These are phyloP conservation scores for Suhomyces wounanorum DNA, from an alignment of 1,139 yeast genomes.

Conservation along the genomic window DNA sequence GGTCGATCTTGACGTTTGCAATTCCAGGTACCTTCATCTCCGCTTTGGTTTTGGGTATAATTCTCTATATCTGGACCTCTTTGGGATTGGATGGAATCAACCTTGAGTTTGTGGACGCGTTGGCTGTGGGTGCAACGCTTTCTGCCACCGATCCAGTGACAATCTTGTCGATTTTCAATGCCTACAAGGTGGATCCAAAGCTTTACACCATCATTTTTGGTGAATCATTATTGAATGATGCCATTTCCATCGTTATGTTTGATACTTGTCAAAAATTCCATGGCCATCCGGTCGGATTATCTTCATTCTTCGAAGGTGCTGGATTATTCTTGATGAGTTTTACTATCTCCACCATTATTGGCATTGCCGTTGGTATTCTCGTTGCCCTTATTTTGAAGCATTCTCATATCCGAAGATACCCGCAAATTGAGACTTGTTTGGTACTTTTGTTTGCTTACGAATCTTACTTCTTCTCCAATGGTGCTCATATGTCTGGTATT, in stretches of 20 bases:
- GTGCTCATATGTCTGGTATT: constrained; percentile 99
- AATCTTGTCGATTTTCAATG: constrained; percentile 91
- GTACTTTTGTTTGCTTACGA: constrained; percentile 91
- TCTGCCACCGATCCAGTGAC: constrained; percentile 99
- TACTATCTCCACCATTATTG: constrained; percentile 89
- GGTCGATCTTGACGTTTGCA: constrained; percentile 90
- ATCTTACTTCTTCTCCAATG: constrained; percentile 95
- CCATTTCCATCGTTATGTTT: constrained; percentile 98
- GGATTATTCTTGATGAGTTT: constrained; percentile 93
- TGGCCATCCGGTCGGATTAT: constrained; percentile 72
- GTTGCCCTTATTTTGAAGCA: constrained; percentile 91
- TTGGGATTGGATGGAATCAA: constrained; percentile 86
- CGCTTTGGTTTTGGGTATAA: constrained; percentile 83
- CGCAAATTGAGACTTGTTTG: constrained; percentile 93
- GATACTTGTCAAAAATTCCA: constrained; percentile 97
- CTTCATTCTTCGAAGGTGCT: constrained; percentile 87
- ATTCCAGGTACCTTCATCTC: constrained; percentile 96
- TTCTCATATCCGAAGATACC: constrained; percentile 88
- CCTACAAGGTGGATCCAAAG: constrained; percentile 97
- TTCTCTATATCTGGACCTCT: constrained; percentile 86
- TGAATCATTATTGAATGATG: constrained; percentile 92
- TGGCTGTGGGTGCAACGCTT: constrained; percentile 95
- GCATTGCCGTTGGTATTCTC: constrained; percentile 80
- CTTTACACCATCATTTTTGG: constrained; percentile 96
- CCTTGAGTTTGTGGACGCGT: constrained; percentile 91